These are phyloP conservation scores for Calonectria ilicicola DNA, from an alignment of 2,329 filamentous ascomycete genomes.

Conservation along the genomic window DNA sequence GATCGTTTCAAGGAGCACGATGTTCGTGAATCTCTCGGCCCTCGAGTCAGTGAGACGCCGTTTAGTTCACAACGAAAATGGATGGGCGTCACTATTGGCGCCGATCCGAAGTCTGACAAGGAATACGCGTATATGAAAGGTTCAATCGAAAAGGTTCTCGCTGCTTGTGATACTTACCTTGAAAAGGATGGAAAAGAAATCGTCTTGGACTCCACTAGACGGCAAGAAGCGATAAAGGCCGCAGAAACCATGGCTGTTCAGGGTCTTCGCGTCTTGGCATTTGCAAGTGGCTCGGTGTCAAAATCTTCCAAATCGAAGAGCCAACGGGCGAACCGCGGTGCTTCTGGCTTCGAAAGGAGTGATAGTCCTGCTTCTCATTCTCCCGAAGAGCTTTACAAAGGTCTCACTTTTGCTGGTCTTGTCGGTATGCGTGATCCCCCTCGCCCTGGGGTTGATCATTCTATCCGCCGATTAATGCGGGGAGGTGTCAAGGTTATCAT, in stretches of 20 bases:
- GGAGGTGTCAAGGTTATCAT: constrained; percentile 98
- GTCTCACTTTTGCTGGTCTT: constrained; percentile 89
- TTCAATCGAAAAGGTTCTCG: constrained; percentile 87
- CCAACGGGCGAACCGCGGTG: constrained; percentile 63
- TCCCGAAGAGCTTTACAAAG: constrained; percentile 80
- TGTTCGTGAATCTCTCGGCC: constrained; percentile 86
- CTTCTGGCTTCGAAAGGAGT: constrained; percentile 56
- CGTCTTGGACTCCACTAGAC: constrained; percentile 81
- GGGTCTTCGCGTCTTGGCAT: constrained; percentile 90
- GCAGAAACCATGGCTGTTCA: constrained; percentile 90
- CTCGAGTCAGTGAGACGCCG: constrained; percentile 85
- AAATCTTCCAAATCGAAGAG: constrained; percentile 56
- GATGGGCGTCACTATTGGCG: constrained; percentile 94
- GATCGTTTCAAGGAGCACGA: constrained; percentile 94
- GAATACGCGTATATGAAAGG: constrained; percentile 97
- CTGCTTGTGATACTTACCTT: constrained; percentile 90
- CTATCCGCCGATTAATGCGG: constrained; percentile 90
- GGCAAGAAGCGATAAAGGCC: constrained; percentile 80
- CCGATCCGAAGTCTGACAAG: constrained; percentile 69
- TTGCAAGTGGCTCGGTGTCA: constrained; percentile 83
- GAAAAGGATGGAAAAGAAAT: constrained; percentile 88
- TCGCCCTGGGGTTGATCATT: constrained; percentile 87
- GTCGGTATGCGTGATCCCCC: constrained; percentile 99
- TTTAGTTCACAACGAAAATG: constrained; percentile 98
- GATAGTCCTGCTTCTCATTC: constrained; percentile 57